Base-by-base conservation (phyloP, 495 filamentous ascomycete genomes). In the Usnea hakonensis region DNA sequence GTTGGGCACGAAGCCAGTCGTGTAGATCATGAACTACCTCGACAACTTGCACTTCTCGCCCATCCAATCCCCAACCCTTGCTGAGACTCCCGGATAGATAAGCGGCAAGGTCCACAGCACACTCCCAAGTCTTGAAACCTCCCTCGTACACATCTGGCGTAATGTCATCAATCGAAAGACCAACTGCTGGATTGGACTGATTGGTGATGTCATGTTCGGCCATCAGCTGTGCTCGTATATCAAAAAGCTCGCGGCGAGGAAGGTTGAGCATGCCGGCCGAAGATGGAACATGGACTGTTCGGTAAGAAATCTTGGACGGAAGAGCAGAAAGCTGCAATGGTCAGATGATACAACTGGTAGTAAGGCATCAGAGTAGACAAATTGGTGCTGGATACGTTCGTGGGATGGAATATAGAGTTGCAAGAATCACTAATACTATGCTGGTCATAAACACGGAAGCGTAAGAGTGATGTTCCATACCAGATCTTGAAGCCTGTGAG, bases 91-190 rank as follows among this genome's bases (percentile, higher is more conserved):
- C 76, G 67, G 5, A 74, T 60, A 93, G 76, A 60, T 90, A 81
- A 67, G 81, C 87, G 19, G 90, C 91, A 23, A 98, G 75, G 75
- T 97, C 94, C 58, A 95, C 75, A 14, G 88, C 86, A 75, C 94
- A 96, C 75, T 98, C 94, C 94, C 94, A 98, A 65, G 90, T 96
- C 77, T 98, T 97, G 75, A 97, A 92, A n/a, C 94, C 94, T 41
- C 94, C 94, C 72, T 98, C 94, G 73, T 98, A 98, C 68, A 97
- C 85, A 64, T 88, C 87, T 16, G 90, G 89, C 71, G 85, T 88
- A 69, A 98, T 85, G 71, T 98, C 94, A 68, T 89, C 79, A 19
- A 55, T 41, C 19, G 64, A 56, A 35, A 64, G 50, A 55, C 71
- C 46, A 19, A 54, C 41, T 28, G 36, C 33, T 57, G 57, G 30